These are phyloP conservation scores for Nematodospora anomalae DNA, from an alignment of 1,139 yeast species.

Conservation along the genomic window DNA sequence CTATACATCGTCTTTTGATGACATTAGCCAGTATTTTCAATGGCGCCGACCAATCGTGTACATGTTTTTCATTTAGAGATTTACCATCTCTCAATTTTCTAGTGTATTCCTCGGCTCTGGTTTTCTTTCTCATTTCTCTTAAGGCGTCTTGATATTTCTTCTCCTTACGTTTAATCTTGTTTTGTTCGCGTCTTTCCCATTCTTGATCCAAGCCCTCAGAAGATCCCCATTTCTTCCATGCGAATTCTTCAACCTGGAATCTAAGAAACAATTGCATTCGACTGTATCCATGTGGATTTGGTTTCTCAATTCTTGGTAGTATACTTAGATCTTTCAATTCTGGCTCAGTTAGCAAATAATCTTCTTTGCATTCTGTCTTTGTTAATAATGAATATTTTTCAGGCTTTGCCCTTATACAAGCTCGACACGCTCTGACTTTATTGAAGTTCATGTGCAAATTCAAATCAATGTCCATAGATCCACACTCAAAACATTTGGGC, in stretches of 20 bases:
- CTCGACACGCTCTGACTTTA: constrained; percentile 70
- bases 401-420: constrained; percentile 69
- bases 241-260: constrained; percentile 87
- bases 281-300: constrained; percentile 93
- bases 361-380: constrained; percentile 93
- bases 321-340: constrained; percentile 72
- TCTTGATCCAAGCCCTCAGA: constrained; percentile 87
- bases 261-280: constrained; percentile 91
- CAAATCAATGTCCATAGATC: constrained; percentile 74
- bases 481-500: constrained; percentile 82
- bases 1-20: constrained; percentile 64
- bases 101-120: constrained; percentile 90
- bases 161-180: constrained; percentile 71
- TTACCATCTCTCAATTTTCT: constrained; percentile 61
- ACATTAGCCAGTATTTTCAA: constrained; percentile 41
- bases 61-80: constrained; percentile 55
- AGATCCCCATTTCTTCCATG: constrained; percentile 94
- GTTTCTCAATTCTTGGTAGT: constrained; percentile 78
- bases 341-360: constrained; percentile 88
- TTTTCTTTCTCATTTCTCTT: constrained; percentile 82
- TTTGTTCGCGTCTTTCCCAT: constrained; percentile 80
- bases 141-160: constrained; percentile 73
- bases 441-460: constrained; percentile 67
- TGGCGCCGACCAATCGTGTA: constrained; percentile 74
- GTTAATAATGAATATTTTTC: constrained; percentile 90